phyloP scores from a whole-genome alignment of 2,329 filamentous ascomycete genomes.

The Colletotrichum orchidophilum region DNA sequence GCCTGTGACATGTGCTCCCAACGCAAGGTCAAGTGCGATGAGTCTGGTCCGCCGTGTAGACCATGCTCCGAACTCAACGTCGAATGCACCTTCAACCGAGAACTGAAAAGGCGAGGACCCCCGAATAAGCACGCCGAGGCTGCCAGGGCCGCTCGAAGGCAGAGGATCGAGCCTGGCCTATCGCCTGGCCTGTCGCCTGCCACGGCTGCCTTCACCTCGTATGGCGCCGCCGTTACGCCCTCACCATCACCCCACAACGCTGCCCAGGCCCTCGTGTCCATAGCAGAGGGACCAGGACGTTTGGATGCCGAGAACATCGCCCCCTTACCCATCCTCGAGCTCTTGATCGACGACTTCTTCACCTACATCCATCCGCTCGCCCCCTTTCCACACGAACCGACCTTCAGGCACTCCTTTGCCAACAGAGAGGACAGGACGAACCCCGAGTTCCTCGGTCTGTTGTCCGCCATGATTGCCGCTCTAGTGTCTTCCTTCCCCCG shows the following conservation, averaged over 20 bases:
- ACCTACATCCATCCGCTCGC: constrained; percentile 82
- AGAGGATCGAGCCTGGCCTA: constrained; percentile 47
- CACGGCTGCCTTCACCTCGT: constrained; percentile 9
- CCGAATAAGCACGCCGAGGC: constrained; percentile 68
- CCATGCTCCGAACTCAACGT: constrained; percentile 66
- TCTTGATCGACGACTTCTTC: constrained; percentile 83
- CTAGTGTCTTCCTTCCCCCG: constrained; percentile 82
- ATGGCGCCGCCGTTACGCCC: constrained; percentile 30
- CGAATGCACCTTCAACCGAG: constrained; percentile 65
- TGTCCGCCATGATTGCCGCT: constrained; percentile 78
- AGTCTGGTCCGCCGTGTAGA: constrained; percentile 63
- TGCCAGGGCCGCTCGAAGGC: constrained; percentile 61
- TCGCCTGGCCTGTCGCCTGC: not conserved
- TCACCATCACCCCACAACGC: constrained; percentile 57
- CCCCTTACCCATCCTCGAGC: constrained; percentile 72
- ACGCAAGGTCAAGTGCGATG: constrained; percentile 70
- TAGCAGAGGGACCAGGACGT: constrained; percentile 47
- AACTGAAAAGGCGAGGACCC: constrained; percentile 67
- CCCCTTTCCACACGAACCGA: constrained; percentile 82
- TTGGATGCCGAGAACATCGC: constrained; percentile 76
- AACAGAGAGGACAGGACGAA: constrained; percentile 73
- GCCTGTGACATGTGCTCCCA: constrained; percentile 71
- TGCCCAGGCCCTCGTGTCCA: constrained; percentile 59
- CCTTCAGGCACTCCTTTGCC: constrained; percentile 75
- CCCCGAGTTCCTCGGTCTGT: constrained; percentile 73